Evolutionary conservation across 148 eudicot species (phyloP), one percentile per base, ranked within the genome.

Genomic region (Persicaria tinctoria): DNA sequence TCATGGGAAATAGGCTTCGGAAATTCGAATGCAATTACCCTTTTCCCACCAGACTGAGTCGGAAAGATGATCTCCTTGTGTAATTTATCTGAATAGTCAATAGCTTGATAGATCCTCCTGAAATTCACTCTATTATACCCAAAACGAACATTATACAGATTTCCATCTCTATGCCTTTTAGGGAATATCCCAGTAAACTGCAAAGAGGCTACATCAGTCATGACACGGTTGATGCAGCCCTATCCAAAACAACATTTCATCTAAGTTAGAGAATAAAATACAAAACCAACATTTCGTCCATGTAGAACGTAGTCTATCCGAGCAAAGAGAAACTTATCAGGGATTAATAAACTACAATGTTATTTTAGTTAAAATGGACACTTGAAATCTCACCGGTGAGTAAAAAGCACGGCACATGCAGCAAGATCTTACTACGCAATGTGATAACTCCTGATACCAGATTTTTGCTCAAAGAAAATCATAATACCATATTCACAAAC

Each of bases 171-270:
- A 79, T 92, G 87, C 51, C 17, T 44, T 5, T 11, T 10, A 79
- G 89, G 94, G 68, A 95, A 85, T 6, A 85, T 82, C 23, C 78
- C 73, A 23, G 81, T 86, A 83, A 92, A 95, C 59, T 74, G 86
- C 70, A 95, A 62, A 76, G 63, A 78, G 13, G 92, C 89, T 73
- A 86, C 97, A 82, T 95, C 99, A 73, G 99, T 94, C 85, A 90
- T 97, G 72, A 95, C 93, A 49, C 97, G 90, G 79, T 88, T 84
- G 62, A 95, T 85, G 79, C 51, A 86, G 76, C 99, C 99, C 99
- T 95, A 84, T 73, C 20, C 73, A 84, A 53, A 74, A 49, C 55
- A 74, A 56, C 7, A 74, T 16, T 44, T 41, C 12, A 12, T 74
- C 16, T 5, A 74, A 54, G 5, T 74, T 12, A 41, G 45, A 38